Evolutionary conservation across 108 stramenopile genomes (phyloP).

Genomic region (Chaetoceros tenuissimus): DNA sequence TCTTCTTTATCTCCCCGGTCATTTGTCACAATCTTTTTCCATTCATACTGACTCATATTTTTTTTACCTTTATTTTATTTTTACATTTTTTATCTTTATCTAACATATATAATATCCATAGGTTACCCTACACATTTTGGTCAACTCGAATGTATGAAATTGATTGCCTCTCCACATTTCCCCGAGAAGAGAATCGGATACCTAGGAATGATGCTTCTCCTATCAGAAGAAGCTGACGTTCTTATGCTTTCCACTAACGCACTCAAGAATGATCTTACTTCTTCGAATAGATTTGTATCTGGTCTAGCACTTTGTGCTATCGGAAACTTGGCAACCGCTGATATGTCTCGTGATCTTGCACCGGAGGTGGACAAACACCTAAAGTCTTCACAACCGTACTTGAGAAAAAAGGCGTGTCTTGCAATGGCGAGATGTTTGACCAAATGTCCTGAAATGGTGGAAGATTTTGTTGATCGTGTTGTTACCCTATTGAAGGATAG

Average conservation of each 20-base stretch:
- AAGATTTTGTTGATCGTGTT: slow-evolving; percentile 91
- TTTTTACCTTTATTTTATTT: not conserved
- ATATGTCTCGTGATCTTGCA: slow-evolving; percentile 92
- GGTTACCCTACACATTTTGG: slow-evolving; percentile 99
- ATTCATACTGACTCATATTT: not conserved
- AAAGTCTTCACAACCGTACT: slow-evolving; percentile 66
- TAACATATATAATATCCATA: slow-evolving; percentile 9
- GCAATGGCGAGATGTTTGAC: slow-evolving; percentile 87
- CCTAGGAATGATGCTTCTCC: slow-evolving; percentile 92
- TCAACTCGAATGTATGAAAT: slow-evolving; percentile 98
- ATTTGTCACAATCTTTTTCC: not conserved
- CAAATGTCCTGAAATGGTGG: slow-evolving; percentile 94
- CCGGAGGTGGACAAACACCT: slow-evolving; percentile 95
- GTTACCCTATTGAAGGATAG: slow-evolving; percentile 86
- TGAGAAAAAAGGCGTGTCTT: slow-evolving; percentile 96
- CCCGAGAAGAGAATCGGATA: slow-evolving; percentile 98
- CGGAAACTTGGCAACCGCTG: slow-evolving; percentile 93
- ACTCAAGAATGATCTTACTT: slow-evolving; percentile 86
- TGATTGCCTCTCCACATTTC: slow-evolving; percentile 96
- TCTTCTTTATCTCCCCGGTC: not conserved
- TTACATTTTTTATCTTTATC: not conserved
- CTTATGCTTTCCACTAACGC: slow-evolving; percentile 96
- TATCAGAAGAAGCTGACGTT: slow-evolving; percentile 96
- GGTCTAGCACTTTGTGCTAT: slow-evolving; percentile 95
- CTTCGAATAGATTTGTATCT: slow-evolving; percentile 79